These are phyloP conservation scores for carrot (Daucus carota) DNA, from an alignment of 129 eudicot genomes.

Conservation along the genomic window DNA sequence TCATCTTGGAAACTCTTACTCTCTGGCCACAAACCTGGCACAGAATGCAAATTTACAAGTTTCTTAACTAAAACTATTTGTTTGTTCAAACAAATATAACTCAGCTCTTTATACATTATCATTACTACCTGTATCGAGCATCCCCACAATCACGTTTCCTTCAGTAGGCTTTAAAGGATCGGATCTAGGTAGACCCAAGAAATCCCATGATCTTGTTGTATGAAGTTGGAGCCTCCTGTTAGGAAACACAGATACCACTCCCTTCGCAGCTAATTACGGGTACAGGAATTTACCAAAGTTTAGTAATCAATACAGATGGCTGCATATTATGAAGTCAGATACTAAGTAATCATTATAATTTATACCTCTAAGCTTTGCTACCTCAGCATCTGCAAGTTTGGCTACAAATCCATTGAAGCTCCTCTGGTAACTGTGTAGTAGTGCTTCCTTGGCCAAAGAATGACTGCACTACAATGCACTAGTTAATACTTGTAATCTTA, in stretches of 20 bases:
- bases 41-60: neutral
- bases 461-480: conserved; percentile 1
- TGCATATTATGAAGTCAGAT: neutral
- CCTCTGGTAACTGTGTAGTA: conserved; percentile 27
- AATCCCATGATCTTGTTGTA: conserved; percentile 22
- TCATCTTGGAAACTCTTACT: conserved; percentile 21
- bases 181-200: conserved; percentile 3
- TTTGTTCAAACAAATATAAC: neutral
- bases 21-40: conserved; percentile 33
- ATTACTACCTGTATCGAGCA: conserved; percentile 15
- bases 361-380: conserved; percentile 18
- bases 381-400: conserved; percentile 23
- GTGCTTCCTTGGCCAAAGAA: conserved; percentile 23
- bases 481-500: neutral
- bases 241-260: conserved; percentile 18
- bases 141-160: conserved; percentile 8
- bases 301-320: neutral
- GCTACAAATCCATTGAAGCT: conserved; percentile 43
- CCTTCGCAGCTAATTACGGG: conserved; percentile 4
- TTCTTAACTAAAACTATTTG: neutral
- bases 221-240: conserved; percentile 13
- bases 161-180: neutral
- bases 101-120: neutral
- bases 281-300: neutral
- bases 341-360: neutral